Evolutionary conservation across 495 filamentous ascomycete species (phyloP).

Genomic region (Mytilinidion resinicola): DNA sequence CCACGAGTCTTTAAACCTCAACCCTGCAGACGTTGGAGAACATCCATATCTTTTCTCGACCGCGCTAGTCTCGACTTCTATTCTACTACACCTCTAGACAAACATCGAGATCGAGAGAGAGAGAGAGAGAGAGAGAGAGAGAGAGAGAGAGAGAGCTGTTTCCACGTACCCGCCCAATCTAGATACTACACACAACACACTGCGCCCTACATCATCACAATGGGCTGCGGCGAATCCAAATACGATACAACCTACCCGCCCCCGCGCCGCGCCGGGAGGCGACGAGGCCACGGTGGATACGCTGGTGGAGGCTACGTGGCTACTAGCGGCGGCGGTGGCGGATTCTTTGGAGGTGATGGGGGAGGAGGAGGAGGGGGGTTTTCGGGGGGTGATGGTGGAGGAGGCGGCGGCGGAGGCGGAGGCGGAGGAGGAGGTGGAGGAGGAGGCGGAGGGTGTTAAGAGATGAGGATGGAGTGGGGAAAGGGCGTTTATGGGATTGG

Average conservation of each 20-base stretch:
- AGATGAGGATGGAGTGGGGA: neutral
- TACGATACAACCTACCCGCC: neutral
- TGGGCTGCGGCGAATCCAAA: neutral
- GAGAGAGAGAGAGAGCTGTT: no score
- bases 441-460: neutral
- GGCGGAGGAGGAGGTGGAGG: conserved; percentile 36
- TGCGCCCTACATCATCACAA: neutral
- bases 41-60: no score
- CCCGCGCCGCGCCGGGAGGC: neutral
- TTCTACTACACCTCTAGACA: no score
- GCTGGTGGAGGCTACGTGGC: conserved; percentile 1
- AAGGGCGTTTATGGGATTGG: neutral
- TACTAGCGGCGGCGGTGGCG: conserved; percentile 71
- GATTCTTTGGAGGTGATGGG: conserved; percentile 81
- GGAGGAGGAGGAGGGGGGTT: conserved; percentile 59
- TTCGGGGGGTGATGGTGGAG: conserved; percentile 41
- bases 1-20: no score
- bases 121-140: no score
- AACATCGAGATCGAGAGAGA: no score
- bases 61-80: no score
- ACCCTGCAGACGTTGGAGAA: no score
- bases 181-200: neutral
- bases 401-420: conserved; percentile 42
- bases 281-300: neutral
- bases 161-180: no score